Conservation (phyloP, 768 basidiomycete genomes). For the Hypholoma fasciculare region DNA sequence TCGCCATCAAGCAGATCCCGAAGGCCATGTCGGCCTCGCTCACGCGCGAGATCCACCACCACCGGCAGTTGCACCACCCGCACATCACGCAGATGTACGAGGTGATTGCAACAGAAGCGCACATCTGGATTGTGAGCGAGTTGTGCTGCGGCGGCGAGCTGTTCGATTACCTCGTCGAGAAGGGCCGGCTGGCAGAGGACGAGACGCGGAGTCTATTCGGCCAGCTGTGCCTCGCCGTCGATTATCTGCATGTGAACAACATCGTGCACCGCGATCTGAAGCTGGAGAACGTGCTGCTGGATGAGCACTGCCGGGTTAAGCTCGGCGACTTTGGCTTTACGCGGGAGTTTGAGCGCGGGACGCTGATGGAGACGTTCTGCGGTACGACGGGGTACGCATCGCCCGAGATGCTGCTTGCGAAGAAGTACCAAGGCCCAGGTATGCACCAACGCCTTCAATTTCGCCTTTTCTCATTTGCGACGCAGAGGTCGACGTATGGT, state of each 20-base stretch:
- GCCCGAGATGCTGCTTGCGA: conserved; percentile 88
- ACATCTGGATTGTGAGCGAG: conserved; percentile 97
- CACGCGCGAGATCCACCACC: conserved; percentile 98
- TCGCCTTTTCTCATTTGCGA: conserved; percentile 13
- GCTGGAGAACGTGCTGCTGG: conserved; percentile 90
- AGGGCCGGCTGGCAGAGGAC: conserved; percentile 81
- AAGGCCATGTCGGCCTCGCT: conserved; percentile 89
- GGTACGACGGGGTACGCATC: conserved; percentile 94
- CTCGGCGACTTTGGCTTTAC: conserved; percentile 96
- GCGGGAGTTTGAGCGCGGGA: conserved; percentile 80
- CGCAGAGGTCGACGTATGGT: conserved; percentile 94
- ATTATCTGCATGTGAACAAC: conserved; percentile 88
- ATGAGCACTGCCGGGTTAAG: conserved; percentile 89
- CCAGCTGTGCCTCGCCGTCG: conserved; percentile 92
- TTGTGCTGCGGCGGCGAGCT: conserved; percentile 96
- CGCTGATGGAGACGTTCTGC: conserved; percentile 89
- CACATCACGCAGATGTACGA: conserved; percentile 96
- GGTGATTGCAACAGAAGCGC: conserved; percentile 93
- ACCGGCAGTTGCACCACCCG: conserved; percentile 94
- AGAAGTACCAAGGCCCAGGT: conserved; percentile 91
- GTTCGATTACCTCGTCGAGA: conserved; percentile 97
- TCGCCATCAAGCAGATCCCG: conserved; percentile 98
- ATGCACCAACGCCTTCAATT: conserved; percentile 21
- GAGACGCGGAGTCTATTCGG: conserved; percentile 91
- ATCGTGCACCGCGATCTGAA: conserved; percentile 98